Base-by-base conservation (phyloP, 2,329 filamentous ascomycete genomes). In the Balansia obtecta region DNA sequence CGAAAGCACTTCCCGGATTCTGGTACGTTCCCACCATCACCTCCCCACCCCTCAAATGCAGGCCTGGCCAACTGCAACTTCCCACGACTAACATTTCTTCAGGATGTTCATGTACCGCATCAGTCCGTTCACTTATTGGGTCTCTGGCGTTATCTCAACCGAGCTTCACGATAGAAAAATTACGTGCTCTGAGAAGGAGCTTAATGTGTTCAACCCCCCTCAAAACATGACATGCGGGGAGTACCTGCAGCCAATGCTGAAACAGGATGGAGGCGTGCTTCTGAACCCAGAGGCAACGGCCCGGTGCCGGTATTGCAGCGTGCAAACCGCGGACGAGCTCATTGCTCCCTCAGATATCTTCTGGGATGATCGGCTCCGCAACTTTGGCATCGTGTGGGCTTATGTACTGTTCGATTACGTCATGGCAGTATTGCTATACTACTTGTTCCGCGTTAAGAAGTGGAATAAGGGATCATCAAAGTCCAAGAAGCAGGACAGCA, bases 71-170 rank as follows among this genome's bases (percentile, higher is more conserved):
- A 34, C 7, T 4, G 8, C 2, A 37, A 48, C n/a, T 46, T 16
- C 37, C 37, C 37, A 10, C 16, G 12, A 18, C 22, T 32, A 5
- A 20, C 33, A 11, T 8, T 44, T 16, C 34, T 40, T 2, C 18
- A 53, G 52, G 85, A 79, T 80, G 53, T 88, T 86, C 68, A 88
- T 88, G 84, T 68, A 87, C 64, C 74, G 79, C 27, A 71, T 80
- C 11, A 80, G 75, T 0, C 82, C 82, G 0, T 82, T 86, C 52
- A 85, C 80, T 0, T 87, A 86, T 64, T 79, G 74, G 72, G 79
- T 88, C 52, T 73, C 74, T 1, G 83, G 80, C 11, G 82, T 88
- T 64, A 73, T 86, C 2, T 72, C 80, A 1, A 85, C 83, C 0
- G 77, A 83, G 61, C 69, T 89, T 2, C 74, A 80, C 48, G 71